These are phyloP conservation scores for Streptanthus diversifolius DNA, from an alignment of 345 rosid genomes.

Conservation along the genomic window DNA sequence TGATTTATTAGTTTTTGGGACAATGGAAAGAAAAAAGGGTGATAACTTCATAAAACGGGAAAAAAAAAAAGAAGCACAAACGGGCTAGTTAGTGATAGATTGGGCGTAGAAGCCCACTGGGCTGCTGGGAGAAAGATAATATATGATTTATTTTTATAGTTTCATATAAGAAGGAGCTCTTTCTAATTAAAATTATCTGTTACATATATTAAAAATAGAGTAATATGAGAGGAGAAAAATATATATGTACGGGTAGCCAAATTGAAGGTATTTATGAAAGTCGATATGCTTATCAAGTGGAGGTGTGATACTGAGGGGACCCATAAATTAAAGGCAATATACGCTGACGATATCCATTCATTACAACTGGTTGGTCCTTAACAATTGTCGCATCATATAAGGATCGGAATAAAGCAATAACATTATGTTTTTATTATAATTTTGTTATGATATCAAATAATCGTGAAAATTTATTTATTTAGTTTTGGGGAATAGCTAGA, in stretches of 20 bases:
- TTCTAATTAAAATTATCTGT: neutral
- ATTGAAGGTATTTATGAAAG: slow-evolving; percentile 10
- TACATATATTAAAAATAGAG: neutral
- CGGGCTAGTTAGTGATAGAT: neutral
- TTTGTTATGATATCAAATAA: neutral
- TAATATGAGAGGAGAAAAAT: neutral
- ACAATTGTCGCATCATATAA: slow-evolving; percentile 14
- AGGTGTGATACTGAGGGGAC: slow-evolving; percentile 17
- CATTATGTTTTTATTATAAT: neutral
- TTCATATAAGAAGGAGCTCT: neutral
- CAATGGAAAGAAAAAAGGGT: neutral
- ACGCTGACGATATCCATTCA: slow-evolving; percentile 24
- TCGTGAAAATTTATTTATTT: neutral
- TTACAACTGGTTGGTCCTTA: slow-evolving; percentile 29
- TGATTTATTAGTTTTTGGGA: neutral
- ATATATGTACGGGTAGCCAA: slow-evolving; percentile 2
- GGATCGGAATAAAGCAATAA: neutral
- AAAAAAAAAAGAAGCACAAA: neutral
- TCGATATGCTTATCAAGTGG: slow-evolving; percentile 32
- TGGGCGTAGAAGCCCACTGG: slow-evolving; percentile 6
- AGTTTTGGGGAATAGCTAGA: neutral
- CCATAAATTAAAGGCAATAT: slow-evolving; percentile 22
- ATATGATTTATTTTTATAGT: neutral
- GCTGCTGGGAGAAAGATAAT: neutral
- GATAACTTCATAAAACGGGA: neutral